Percentiles rank a stretch among this genome's conserved stretches.
These are phyloP conservation scores for Bombardia bombarda DNA, from an alignment of 495 filamentous ascomycete species.

Conservation along the genomic window DNA sequence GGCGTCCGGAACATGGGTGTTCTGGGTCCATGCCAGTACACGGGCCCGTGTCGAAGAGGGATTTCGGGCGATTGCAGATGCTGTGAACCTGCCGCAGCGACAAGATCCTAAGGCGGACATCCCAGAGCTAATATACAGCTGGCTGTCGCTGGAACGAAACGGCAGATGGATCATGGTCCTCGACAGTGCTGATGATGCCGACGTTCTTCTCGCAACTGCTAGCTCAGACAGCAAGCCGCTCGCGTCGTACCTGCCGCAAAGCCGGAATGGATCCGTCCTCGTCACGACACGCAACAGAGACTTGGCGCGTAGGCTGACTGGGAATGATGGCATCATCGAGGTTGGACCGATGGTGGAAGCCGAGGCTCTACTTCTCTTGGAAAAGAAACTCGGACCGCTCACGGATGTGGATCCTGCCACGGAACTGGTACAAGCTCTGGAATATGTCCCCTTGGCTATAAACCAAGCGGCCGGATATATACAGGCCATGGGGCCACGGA, in stretches of 20 bases:
- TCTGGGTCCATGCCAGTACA: background rate
- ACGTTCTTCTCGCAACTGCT: conserved; percentile 15
- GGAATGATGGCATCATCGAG: conserved; percentile 8
- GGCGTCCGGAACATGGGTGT: background rate
- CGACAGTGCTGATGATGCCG: conserved; percentile 37
- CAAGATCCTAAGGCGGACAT: conserved; percentile 29
- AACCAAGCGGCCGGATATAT: conserved; percentile 25
- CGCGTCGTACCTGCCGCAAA: conserved; percentile 31
- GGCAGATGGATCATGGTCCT: conserved; percentile 33
- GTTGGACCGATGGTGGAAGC: conserved; percentile 18
- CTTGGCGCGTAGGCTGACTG: conserved; percentile 19
- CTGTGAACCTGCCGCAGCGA: conserved; percentile 24
- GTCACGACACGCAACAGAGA: conserved; percentile 26
- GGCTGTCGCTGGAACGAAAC: conserved; percentile 30
- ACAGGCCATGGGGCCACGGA: conserved; percentile 12
- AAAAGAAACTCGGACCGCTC: conserved; percentile 16
- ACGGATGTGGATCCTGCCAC: conserved; percentile 8
- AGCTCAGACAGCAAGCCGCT: conserved; percentile 6
- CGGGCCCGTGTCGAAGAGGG: background rate
- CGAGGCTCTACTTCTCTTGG: conserved; percentile 20
- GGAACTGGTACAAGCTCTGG: conserved; percentile 29
- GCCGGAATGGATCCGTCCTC: conserved; percentile 26
- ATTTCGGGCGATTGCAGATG: conserved; percentile 24
- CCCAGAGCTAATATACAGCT: conserved; percentile 27
- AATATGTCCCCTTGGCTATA: conserved; percentile 43